Conservation (phyloP, 768 basidiomycete species). For the Hydnum rufescens region DNA sequence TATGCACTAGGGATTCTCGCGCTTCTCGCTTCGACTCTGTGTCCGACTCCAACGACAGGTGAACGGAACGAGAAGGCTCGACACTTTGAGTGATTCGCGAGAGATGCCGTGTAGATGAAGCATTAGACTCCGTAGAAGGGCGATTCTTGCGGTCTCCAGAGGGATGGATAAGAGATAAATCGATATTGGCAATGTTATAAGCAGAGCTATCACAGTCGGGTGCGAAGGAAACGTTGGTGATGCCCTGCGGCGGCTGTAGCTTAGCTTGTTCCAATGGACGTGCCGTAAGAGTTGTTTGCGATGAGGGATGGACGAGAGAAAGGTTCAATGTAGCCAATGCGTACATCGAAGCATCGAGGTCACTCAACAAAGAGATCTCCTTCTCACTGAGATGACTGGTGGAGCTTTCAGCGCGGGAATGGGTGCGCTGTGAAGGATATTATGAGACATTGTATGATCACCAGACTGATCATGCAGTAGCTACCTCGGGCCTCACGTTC, state of each 20-base stretch:
- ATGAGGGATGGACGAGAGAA: constrained; percentile 1
- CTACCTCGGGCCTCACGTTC: neutral
- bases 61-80: constrained; percentile 1
- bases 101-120: neutral
- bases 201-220: constrained; percentile 3
- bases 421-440: neutral
- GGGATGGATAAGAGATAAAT: constrained; percentile 5
- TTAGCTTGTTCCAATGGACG: neutral
- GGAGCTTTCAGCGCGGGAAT: neutral
- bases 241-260: neutral
- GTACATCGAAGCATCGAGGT: constrained; percentile 9
- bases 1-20: constrained; percentile 3
- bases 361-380: neutral
- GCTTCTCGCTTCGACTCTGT: constrained; percentile 4
- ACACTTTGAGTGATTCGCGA: neutral
- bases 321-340: constrained; percentile 6
- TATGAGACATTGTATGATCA: neutral
- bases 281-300: constrained; percentile 2
- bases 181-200: constrained; percentile 7
- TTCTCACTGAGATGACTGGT: neutral
- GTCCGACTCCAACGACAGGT: neutral
- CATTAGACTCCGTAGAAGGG: neutral
- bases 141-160: neutral
- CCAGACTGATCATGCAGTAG: neutral
- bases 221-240: neutral